Evolutionary conservation across 352 stramenopile genomes (phyloP), one percentile per base, ranked within the genome.

Genomic region (Pythium folliculosum): DNA sequence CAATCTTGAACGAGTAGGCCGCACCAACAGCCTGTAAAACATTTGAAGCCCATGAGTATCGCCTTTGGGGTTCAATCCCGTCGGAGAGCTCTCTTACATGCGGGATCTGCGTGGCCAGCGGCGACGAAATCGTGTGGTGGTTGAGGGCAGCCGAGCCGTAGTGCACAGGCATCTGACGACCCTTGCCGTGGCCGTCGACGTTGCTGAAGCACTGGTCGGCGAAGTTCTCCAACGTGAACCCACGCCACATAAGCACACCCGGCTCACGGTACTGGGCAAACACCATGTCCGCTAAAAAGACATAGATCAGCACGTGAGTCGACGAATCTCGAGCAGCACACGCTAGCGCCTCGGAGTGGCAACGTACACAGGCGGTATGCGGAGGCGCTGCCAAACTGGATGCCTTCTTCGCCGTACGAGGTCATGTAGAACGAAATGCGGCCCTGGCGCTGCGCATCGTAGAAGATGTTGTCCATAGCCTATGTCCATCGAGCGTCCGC

Each of bases 361-460:
- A n/a, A 47, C 40, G 40, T 47, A 80, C 78, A 57, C 57, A 88
- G 69, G 38, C 83, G 79, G 50, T 99, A 77, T 1, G 94, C 96
- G 3, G 95, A 94, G 14, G 97, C 96, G 47, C 91, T 95, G 49
- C 96, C 97, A 55, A 99, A 97, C 67, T 97, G 88, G 50, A 98
- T 97, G 7, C 88, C 96, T 75, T 99, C 97, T 73, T 99, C 97
- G 19, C 96, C 95, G 60, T 91, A 89, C 48, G 83, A 92, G 35
- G 88, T 95, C 94, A 99, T 98, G 78, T 99, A 99, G 79, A 99
- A 99, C 8, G 96, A 99, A 65, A 99, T 99, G 40, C 96, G 86
- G n/a, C 97, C 97, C 80, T 99, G 97, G 50, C 97, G 86, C 77
- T 99, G 97, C 6, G 95, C 94, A 67, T 97, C 90, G 78, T 98